Conservation (phyloP, 352 stramenopile species). For the Pythium rhizo-oryzae region DNA sequence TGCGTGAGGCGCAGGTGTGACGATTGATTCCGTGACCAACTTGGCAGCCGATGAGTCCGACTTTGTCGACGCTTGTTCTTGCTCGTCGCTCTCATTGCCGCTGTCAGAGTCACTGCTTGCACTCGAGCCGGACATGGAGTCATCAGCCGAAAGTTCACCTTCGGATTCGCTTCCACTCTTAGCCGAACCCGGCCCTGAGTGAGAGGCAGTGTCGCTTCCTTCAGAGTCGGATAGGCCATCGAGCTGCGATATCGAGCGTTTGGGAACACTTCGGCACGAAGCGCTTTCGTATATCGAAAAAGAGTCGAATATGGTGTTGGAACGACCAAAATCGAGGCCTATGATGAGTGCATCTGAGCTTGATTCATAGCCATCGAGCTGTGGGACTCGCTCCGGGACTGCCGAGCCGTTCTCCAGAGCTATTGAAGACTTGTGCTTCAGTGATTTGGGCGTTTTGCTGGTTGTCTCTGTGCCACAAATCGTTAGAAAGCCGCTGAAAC, state of each 20-base stretch:
- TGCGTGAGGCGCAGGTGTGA: conserved; percentile 1
- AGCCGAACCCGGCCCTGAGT: conserved; percentile 42
- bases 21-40: not conserved
- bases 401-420: not conserved
- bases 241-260: conserved; percentile 35
- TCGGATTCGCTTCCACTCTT: conserved; percentile 45
- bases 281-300: not conserved
- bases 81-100: conserved; percentile 54
- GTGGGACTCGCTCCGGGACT: conserved; percentile 5
- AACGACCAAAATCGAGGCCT: not conserved
- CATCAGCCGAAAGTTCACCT: conserved; percentile 35
- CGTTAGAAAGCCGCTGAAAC: not conserved
- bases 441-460: not conserved
- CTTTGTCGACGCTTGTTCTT: conserved; percentile 5
- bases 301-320: conserved; percentile 16
- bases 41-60: not conserved
- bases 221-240: conserved; percentile 67
- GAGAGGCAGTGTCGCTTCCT: conserved; percentile 49
- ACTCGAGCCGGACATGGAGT: conserved; percentile 37
- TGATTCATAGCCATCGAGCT: conserved; percentile 18
- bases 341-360: not conserved
- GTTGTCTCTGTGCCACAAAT: not conserved
- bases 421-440: conserved; percentile 1
- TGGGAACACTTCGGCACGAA: not conserved
- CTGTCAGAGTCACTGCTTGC: conserved; percentile 55